phyloP scores from a whole-genome alignment of 1,139 yeast species.

The Taphrina wiesneri region DNA sequence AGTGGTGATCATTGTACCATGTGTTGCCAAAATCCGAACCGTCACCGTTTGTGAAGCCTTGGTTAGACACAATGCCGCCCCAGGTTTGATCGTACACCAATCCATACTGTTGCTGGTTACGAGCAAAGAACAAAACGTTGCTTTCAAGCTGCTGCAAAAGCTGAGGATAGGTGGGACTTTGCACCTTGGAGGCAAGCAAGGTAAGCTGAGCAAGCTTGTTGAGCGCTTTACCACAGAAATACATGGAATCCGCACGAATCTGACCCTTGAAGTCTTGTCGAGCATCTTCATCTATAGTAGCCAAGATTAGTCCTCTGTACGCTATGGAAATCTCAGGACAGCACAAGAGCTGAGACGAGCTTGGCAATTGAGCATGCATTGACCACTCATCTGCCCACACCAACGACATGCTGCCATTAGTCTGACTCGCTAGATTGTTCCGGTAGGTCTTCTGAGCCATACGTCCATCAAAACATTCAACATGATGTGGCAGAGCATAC shows the following conservation, averaged over 20 bases:
- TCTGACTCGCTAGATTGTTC: conserved; percentile 56
- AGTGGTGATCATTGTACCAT: conserved; percentile 76
- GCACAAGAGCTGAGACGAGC: conserved; percentile 51
- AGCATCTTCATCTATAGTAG: conserved; percentile 59
- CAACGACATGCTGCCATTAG: conserved; percentile 70
- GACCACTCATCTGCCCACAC: conserved; percentile 55
- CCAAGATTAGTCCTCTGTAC: conserved; percentile 53
- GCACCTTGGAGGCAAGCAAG: conserved; percentile 61
- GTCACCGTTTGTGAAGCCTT: conserved; percentile 52
- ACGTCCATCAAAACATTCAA: conserved; percentile 52
- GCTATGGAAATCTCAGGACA: conserved; percentile 53
- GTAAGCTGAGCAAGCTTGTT: conserved; percentile 75
- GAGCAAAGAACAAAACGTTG: conserved; percentile 56
- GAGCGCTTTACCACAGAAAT: conserved; percentile 67
- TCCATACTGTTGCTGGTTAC: conserved; percentile 59
- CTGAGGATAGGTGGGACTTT: conserved; percentile 47
- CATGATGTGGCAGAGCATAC: conserved; percentile 75
- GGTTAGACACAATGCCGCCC: conserved; percentile 65
- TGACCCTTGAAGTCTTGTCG: conserved; percentile 58
- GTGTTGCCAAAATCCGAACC: conserved; percentile 65
- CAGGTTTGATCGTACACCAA: conserved; percentile 68
- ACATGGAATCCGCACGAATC: conserved; percentile 56
- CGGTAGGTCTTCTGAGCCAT: conserved; percentile 44
- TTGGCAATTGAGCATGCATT: conserved; percentile 58
- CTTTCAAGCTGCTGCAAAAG: conserved; percentile 55